Base-by-base conservation (phyloP, 2,329 filamentous ascomycete species). In the Arthrobotrys entomopaga region DNA sequence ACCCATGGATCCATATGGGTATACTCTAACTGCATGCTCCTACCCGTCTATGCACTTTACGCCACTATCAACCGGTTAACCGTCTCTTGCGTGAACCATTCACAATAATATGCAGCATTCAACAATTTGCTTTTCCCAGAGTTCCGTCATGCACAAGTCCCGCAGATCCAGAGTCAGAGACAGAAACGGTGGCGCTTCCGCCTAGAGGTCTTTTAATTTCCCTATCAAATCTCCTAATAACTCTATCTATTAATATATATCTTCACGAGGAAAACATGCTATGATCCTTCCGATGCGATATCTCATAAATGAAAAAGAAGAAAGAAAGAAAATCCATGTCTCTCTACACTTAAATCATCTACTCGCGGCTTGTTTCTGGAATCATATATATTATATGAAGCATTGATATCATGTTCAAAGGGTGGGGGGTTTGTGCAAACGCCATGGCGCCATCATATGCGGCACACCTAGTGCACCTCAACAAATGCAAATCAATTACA, bases 161-260 rank as follows among this genome's bases (percentile, higher is more conserved):
- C 26, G 48, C 58, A 38, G 43, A 61, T 52, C 58, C 38, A 15
- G 5, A 38, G n/a, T 34, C 50, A 52, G 58, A 64, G 60, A 34
- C 29, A 34, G 29, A 53, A 54, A 65, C 60, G 3, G 67, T 72
- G 67, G 67, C 67, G 67, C 54, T 60, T 72, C 66, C 66, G 52
- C 67, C 52, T 72, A 72, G 59, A 65, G 52, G 59, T 34, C 57
- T 64, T 19, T 19, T 42, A 69, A 67, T 59, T 58, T 67, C 48
- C 54, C 19, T 48, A 19, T 19, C 65, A 38, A 56, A 26, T 46
- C 22, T 59, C 16, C 42, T 19, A n/a, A 46, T 13, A 46, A 7
- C 15, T 10, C 16, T 46, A 19, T 34, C 53, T 15, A 38, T 15
- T n/a, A 24, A 15, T 43, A 13, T 53, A 53, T 53, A 3, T 53